phyloP scores from a whole-genome alignment of 2,329 filamentous ascomycete species.

The Sarocladium strictum region DNA sequence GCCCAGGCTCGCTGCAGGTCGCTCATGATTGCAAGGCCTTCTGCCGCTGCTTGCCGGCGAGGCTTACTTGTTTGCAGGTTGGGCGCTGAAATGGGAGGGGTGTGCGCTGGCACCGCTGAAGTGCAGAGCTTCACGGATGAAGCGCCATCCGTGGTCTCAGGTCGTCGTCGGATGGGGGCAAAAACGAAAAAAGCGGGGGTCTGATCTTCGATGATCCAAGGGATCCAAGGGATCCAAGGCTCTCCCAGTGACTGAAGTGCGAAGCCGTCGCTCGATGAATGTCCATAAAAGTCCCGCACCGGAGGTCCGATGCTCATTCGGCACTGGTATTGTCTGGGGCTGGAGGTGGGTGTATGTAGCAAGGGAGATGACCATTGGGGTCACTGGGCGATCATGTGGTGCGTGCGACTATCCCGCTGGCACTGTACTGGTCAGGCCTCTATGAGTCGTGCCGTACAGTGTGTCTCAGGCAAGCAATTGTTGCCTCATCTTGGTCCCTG shows the following conservation, averaged over 20 bases:
- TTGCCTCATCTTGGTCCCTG: background rate
- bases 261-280: background rate
- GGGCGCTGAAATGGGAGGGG: background rate
- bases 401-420: background rate
- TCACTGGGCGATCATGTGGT: background rate
- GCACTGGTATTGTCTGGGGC: background rate
- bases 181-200: constrained; percentile 6
- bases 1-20: constrained; percentile 75
- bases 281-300: background rate
- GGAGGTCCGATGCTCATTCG: background rate
- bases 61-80: background rate
- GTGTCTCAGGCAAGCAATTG: constrained; percentile 4
- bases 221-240: too few species aligned
- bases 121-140: constrained; percentile 5
- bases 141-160: constrained; percentile 6
- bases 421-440: background rate
- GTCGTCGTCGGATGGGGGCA: background rate
- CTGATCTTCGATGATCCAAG: background rate
- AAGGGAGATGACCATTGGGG: background rate
- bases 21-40: constrained; percentile 46
- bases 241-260: background rate
- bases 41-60: background rate
- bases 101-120: background rate
- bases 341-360: background rate
- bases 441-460: background rate